Evolutionary conservation across 495 filamentous ascomycete genomes (phyloP).

Genomic region (Aspergillus ellipticus): DNA sequence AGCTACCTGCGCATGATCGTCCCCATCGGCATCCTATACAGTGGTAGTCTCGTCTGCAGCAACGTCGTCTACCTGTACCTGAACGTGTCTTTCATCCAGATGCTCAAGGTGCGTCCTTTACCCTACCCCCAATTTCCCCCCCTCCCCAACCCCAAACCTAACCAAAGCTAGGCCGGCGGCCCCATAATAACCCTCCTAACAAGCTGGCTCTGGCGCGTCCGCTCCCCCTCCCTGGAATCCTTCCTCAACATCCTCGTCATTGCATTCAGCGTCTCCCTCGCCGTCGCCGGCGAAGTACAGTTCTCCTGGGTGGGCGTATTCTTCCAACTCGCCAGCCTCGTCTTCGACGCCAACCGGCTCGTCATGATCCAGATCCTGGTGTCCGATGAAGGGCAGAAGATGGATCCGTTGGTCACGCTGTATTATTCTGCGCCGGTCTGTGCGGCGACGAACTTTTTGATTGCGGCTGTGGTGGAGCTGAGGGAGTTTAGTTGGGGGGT

Average conservation of each 20-base stretch:
- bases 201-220: constrained; percentile 62
- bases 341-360: constrained; percentile 73
- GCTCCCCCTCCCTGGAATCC: constrained; percentile 54
- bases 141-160: not conserved
- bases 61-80: constrained; percentile 74
- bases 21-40: constrained; percentile 72
- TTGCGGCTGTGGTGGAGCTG: constrained; percentile 59
- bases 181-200: constrained; percentile 66
- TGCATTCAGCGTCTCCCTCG: constrained; percentile 67
- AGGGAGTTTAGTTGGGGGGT: constrained; percentile 49
- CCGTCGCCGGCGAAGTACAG: constrained; percentile 71
- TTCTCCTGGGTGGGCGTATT: constrained; percentile 67
- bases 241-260: constrained; percentile 70
- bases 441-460: constrained; percentile 67
- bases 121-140: not conserved
- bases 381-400: constrained; percentile 63
- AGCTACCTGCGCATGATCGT: constrained; percentile 68
- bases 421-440: constrained; percentile 85
- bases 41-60: constrained; percentile 65
- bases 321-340: constrained; percentile 64
- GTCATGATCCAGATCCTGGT: constrained; percentile 75
- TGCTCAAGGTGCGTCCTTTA: constrained; percentile 60
- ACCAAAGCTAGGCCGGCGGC: constrained; percentile 50
- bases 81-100: constrained; percentile 76
- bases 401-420: constrained; percentile 79